Evolutionary conservation across 495 filamentous ascomycete genomes (phyloP).

Genomic region (Xylaria castorea): DNA sequence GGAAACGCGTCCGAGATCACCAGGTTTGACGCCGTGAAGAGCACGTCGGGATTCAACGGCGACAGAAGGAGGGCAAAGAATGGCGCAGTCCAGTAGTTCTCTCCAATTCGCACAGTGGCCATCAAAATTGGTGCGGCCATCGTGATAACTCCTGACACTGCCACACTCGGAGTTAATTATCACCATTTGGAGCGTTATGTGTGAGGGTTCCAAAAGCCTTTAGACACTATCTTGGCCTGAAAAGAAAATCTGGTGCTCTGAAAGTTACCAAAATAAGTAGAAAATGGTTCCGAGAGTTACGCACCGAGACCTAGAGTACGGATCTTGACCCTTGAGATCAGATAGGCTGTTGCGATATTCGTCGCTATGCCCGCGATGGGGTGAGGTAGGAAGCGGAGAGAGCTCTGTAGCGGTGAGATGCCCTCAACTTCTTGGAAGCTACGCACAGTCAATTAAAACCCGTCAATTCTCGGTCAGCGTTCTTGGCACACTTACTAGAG

Average conservation of each 20-base stretch:
- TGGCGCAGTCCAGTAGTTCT: slow-evolving; percentile 61
- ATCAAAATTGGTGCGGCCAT: slow-evolving; percentile 59
- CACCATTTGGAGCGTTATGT: too few species aligned
- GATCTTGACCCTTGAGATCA: background rate
- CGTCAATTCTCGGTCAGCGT: background rate
- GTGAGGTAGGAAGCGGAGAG: slow-evolving; percentile 55
- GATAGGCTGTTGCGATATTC: background rate
- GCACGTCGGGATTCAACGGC: slow-evolving; percentile 58
- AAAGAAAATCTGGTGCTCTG: too few species aligned
- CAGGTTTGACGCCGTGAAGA: slow-evolving; percentile 69
- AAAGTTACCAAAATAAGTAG: too few species aligned
- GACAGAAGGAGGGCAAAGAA: slow-evolving; percentile 60
- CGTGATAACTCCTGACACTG: slow-evolving; percentile 42
- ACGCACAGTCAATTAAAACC: background rate
- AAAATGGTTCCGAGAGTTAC: too few species aligned
- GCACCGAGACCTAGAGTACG: background rate
- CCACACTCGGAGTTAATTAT: too few species aligned
- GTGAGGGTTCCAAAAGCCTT: too few species aligned
- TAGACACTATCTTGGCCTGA: too few species aligned
- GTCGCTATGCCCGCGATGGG: slow-evolving; percentile 47
- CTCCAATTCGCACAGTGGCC: slow-evolving; percentile 45
- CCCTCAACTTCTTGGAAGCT: slow-evolving; percentile 56
- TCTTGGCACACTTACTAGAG: slow-evolving; percentile 44
- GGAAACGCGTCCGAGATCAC: slow-evolving; percentile 65
- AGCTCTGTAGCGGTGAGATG: background rate